A percentile compares a stretch with the other conserved stretches of the same genome.
Evolutionary conservation across 345 rosid species (phyloP).

Genomic region (Brassica cretica): DNA sequence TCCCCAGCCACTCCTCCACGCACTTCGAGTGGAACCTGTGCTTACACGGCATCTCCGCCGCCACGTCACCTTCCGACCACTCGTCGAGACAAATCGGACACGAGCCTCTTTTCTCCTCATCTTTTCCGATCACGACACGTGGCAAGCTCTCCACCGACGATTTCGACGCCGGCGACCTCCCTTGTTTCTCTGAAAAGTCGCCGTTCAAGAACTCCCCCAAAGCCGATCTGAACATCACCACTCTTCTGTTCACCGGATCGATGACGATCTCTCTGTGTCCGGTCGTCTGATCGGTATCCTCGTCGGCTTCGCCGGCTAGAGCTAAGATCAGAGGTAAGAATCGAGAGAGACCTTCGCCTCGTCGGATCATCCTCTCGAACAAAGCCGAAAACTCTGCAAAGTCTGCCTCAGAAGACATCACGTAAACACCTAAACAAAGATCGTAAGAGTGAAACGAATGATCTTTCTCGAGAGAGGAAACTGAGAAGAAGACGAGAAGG

Average conservation of each 20-base stretch:
- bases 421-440: not conserved
- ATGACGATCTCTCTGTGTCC: not conserved
- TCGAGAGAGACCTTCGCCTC: constrained; percentile 19
- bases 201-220: constrained; percentile 12
- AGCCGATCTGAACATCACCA: constrained; percentile 24
- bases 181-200: constrained; percentile 19
- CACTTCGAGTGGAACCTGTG: constrained; percentile 40
- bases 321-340: constrained; percentile 29
- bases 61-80: constrained; percentile 39
- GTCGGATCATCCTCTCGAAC: constrained; percentile 20
- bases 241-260: constrained; percentile 24
- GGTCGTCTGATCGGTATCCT: not conserved
- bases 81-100: constrained; percentile 41
- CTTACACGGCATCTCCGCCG: constrained; percentile 47
- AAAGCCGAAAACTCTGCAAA: constrained; percentile 23
- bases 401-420: constrained; percentile 30
- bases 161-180: constrained; percentile 38
- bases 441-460: not conserved
- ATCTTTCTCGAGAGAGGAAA: not conserved
- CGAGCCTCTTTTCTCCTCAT: not conserved
- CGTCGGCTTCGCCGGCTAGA: not conserved
- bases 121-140: constrained; percentile 30
- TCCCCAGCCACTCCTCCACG: constrained; percentile 42
- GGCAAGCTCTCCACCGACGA: constrained; percentile 35
- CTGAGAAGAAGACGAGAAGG: not conserved